Evolutionary conservation across 2,329 filamentous ascomycete species (phyloP).

Genomic region (Colletotrichum endophyticum): DNA sequence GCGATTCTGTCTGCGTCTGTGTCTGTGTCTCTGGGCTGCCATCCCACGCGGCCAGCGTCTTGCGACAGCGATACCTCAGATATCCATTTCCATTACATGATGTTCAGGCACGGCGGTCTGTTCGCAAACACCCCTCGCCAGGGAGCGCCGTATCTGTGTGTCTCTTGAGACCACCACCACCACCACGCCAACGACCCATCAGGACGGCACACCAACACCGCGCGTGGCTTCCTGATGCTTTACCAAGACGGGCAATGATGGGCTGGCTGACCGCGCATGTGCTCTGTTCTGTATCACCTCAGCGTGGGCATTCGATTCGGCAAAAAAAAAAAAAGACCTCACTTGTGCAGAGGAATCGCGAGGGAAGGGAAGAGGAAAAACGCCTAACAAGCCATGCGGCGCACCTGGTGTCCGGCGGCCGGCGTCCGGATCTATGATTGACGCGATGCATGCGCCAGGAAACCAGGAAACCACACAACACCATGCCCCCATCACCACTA

Average conservation of each 20-base stretch:
- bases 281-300: not conserved
- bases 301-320: not conserved
- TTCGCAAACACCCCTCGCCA: not conserved
- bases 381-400: not conserved
- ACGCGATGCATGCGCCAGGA: not conserved
- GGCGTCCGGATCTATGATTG: not conserved
- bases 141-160: not conserved
- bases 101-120: not conserved
- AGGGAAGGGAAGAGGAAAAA: not conserved
- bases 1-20: not conserved
- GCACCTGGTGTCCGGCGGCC: not conserved
- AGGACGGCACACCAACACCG: not conserved
- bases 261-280: slow-evolving; percentile 5
- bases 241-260: not conserved
- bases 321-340: not conserved
- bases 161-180: not conserved
- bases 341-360: not conserved
- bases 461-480: not conserved
- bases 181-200: not conserved
- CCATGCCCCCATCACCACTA: not conserved
- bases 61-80: not conserved
- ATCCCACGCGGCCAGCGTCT: not conserved
- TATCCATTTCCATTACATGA: not conserved
- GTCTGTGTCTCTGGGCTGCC: not conserved
- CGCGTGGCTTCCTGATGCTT: not conserved